A percentile compares a stretch with the other conserved stretches of the same genome.
phyloP scores from a whole-genome alignment of 371 early-diverging fungal genomes.

The Mortierella sp. region DNA sequence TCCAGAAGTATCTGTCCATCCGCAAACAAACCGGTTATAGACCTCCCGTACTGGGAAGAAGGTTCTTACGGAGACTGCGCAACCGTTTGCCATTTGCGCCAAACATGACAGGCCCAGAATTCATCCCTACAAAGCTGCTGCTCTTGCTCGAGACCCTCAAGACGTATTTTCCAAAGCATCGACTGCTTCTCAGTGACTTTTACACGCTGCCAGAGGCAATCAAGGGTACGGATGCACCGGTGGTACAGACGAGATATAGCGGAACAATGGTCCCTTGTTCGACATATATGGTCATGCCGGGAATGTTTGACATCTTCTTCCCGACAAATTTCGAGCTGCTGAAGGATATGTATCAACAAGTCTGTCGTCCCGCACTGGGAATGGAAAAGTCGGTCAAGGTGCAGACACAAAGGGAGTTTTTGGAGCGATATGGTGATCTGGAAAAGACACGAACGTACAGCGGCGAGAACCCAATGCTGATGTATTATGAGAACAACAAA shows the following conservation, averaged over 20 bases:
- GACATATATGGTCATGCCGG: slow-evolving; percentile 95
- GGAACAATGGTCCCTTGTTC: slow-evolving; percentile 94
- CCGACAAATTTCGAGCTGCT: slow-evolving; percentile 95
- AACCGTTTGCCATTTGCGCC: slow-evolving; percentile 82
- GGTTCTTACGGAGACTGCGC: slow-evolving; percentile 62
- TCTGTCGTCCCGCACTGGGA: slow-evolving; percentile 65
- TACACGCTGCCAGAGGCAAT: slow-evolving; percentile 84
- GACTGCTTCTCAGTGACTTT: slow-evolving; percentile 93
- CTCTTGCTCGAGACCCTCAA: slow-evolving; percentile 80
- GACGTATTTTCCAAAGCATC: slow-evolving; percentile 86
- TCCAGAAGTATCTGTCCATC: slow-evolving; percentile 73
- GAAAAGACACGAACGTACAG: slow-evolving; percentile 79
- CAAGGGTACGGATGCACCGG: slow-evolving; percentile 87
- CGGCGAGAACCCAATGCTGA: slow-evolving; percentile 95
- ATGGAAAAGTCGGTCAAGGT: slow-evolving; percentile 66
- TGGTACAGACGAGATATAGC: slow-evolving; percentile 92
- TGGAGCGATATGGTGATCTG: slow-evolving; percentile 82
- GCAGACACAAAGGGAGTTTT: slow-evolving; percentile 84
- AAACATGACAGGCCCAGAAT: slow-evolving; percentile 88
- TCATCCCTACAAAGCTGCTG: slow-evolving; percentile 91
- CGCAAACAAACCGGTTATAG: slow-evolving; percentile 69
- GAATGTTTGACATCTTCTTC: slow-evolving; percentile 99
- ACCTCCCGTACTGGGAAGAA: slow-evolving; percentile 70
- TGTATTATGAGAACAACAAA: slow-evolving; percentile 95
- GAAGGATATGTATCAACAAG: slow-evolving; percentile 76